Evolutionary conservation across 139 green algal genomes (phyloP), one percentile per base, ranked within the genome.

Genomic region (Gonium pectorale): DNA sequence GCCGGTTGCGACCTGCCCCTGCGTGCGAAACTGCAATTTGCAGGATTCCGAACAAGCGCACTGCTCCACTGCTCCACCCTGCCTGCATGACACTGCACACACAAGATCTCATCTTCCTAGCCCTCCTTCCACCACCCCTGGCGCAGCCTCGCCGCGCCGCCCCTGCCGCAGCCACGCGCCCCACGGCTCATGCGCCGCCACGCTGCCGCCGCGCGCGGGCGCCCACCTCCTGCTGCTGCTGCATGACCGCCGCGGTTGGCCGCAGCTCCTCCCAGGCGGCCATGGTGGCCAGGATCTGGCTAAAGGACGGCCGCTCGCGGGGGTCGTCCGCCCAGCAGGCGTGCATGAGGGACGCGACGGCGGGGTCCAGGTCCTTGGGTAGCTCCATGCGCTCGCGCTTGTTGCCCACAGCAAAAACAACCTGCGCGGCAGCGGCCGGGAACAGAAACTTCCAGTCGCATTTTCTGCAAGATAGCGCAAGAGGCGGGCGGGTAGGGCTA

Each of bases 391-490:
- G 90, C 64, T 94, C 85, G 41, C 92, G 69, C 38, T 87, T 78
- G 88, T 95, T 99, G 11, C 95, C 97, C 7, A 99, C 97, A 0
- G 92, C 94, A 9, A 93, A 95, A 1, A 99, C 95, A 31, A 99
- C 96, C 89, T 96, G 89, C 79, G 37, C 64, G n/a, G n/a, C n/a
- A n/a, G n/a, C n/a, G n/a, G n/a, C n/a, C n/a, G n/a, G n/a, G n/a
- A n/a, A n/a, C n/a, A n/a, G n/a, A n/a, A n/a, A n/a, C n/a, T n/a
- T n/a, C n/a, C n/a, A n/a, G n/a, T n/a, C n/a, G n/a, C n/a, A n/a
- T n/a, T n/a, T n/a, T n/a, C n/a, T n/a, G n/a, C n/a, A n/a, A n/a
- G n/a, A n/a, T n/a, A n/a, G n/a, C n/a, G n/a, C n/a, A n/a, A n/a
- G n/a, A n/a, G n/a, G n/a, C n/a, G n/a, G n/a, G n/a, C n/a, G n/a